phyloP scores from a whole-genome alignment of 768 basidiomycete genomes.

The Plicaturopsis crispa region DNA sequence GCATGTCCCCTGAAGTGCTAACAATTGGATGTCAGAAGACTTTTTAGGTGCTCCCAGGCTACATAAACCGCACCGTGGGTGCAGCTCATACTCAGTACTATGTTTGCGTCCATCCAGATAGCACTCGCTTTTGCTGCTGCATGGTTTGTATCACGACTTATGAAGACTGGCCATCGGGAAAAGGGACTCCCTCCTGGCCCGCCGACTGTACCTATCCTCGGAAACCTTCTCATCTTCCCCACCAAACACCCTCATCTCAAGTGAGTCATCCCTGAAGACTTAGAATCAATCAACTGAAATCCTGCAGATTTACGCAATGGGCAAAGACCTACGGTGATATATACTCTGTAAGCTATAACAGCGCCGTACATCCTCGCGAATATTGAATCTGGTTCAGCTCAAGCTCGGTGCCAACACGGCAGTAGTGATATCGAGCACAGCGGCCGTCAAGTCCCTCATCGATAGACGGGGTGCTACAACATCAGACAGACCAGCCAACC shows the following conservation, averaged over 20 bases:
- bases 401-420: conserved; percentile 15
- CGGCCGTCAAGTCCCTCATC: conserved; percentile 18
- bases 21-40: no score
- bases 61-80: no score
- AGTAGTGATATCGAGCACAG: conserved; percentile 16
- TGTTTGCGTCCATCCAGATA: no score
- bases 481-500: conserved; percentile 15
- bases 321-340: conserved; percentile 19
- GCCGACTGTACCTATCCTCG: conserved; percentile 16
- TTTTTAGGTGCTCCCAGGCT: no score
- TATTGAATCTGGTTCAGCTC: conserved; percentile 7
- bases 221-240: conserved; percentile 16
- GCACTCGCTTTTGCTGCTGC: no score
- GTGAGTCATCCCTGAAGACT: no score
- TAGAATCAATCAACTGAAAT: no score
- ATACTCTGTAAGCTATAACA: conserved; percentile 16
- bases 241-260: conserved; percentile 8
- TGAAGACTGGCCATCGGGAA: conserved; percentile 7
- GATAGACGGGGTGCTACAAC: conserved; percentile 18
- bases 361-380: no score
- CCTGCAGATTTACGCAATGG: conserved; percentile 19
- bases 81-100: no score
- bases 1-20: no score
- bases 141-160: background rate
- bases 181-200: conserved; percentile 17